Conservation (phyloP, 441 rosid genomes). For the Erysimum pusillum region DNA sequence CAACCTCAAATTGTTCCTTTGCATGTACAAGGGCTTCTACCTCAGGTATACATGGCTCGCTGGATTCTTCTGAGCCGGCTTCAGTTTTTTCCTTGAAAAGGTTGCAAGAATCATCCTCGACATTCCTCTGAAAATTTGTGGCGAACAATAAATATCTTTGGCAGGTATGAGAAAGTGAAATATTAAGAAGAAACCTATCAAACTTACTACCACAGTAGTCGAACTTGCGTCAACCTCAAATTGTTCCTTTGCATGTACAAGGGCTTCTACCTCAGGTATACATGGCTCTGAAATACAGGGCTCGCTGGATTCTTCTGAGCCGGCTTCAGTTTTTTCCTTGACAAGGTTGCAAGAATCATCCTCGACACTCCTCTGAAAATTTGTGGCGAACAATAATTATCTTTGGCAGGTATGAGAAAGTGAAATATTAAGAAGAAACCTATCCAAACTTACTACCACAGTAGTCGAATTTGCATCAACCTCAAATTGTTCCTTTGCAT, state of each 20-base stretch:
- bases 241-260: constrained; percentile 37
- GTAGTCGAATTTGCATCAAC: constrained; percentile 36
- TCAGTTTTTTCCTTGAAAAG: constrained; percentile 31
- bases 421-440: neutral
- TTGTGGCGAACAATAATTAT: constrained; percentile 31
- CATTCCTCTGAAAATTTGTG: constrained; percentile 43
- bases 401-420: constrained; percentile 18
- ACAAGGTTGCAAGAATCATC: constrained; percentile 35
- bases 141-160: constrained; percentile 31
- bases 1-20: constrained; percentile 37
- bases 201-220: constrained; percentile 39
- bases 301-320: constrained; percentile 2
- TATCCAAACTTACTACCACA: constrained; percentile 47
- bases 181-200: neutral
- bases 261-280: constrained; percentile 39
- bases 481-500: constrained; percentile 40
- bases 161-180: constrained; percentile 8
- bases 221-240: constrained; percentile 41
- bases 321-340: constrained; percentile 33
- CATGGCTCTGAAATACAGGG: constrained; percentile 20
- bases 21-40: constrained; percentile 43
- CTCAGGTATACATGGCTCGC: constrained; percentile 39
- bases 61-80: constrained; percentile 36
- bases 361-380: constrained; percentile 45
- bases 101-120: constrained; percentile 39